phyloP scores from a whole-genome alignment of 768 basidiomycete genomes.

The Hericium rajendrae region DNA sequence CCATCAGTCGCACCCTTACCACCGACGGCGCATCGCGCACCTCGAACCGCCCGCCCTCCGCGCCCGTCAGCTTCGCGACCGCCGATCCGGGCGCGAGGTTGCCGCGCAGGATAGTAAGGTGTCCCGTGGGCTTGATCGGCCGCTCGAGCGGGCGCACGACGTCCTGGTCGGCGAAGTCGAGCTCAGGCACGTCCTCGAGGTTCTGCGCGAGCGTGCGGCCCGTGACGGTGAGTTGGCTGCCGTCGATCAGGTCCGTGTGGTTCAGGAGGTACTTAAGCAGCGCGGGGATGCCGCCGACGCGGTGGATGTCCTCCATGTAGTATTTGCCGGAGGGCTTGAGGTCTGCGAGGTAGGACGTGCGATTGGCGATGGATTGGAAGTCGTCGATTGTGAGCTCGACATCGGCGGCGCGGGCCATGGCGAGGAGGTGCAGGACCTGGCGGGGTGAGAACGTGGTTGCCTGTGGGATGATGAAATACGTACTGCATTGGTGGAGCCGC shows the following conservation, averaged over 20 bases:
- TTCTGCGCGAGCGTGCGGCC: slow-evolving; percentile 88
- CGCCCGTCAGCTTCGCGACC: slow-evolving; percentile 90
- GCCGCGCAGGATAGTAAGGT: slow-evolving; percentile 81
- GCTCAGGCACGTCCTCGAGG: slow-evolving; percentile 64
- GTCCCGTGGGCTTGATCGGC: slow-evolving; percentile 82
- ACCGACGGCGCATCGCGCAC: slow-evolving; percentile 25
- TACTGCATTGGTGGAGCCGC: slow-evolving; percentile 85
- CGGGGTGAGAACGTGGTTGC: not conserved
- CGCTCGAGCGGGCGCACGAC: slow-evolving; percentile 62
- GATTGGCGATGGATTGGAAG: slow-evolving; percentile 73
- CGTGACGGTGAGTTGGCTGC: slow-evolving; percentile 79
- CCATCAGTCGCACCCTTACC: not conserved
- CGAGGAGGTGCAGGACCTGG: slow-evolving; percentile 74
- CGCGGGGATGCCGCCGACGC: slow-evolving; percentile 76
- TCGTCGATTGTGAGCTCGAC: slow-evolving; percentile 72
- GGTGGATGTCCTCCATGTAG: slow-evolving; percentile 86
- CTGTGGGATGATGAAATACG: not conserved
- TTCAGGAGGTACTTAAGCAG: slow-evolving; percentile 78
- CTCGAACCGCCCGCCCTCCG: slow-evolving; percentile 81
- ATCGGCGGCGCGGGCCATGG: slow-evolving; percentile 78
- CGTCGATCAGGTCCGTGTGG: slow-evolving; percentile 71
- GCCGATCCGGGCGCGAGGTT: slow-evolving; percentile 80
- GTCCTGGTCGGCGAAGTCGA: slow-evolving; percentile 65
- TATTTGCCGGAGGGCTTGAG: slow-evolving; percentile 81
- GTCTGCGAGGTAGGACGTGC: slow-evolving; percentile 79